Evolutionary conservation across 352 stramenopile species (phyloP), one percentile per base, ranked within the genome.

Genomic region (Phytophthora podocarpi): DNA sequence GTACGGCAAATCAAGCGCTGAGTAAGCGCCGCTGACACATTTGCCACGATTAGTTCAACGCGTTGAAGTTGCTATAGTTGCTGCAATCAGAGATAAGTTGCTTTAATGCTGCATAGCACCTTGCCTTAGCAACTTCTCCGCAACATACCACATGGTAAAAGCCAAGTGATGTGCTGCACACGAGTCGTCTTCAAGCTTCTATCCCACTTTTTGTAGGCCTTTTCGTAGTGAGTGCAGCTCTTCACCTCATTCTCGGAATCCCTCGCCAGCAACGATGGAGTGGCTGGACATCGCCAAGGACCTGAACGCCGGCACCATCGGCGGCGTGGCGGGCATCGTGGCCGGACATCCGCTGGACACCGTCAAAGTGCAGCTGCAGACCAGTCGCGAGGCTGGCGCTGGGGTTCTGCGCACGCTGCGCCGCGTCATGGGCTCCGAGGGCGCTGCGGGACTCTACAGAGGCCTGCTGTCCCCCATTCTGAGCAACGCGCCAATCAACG

Each of bases 351-450:
- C 87, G 21, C 74, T 96, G 23, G 87, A 96, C 72, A 96, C 87
- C 20, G 80, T 96, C 59, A 96, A 96, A 63, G 85, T 95, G 55
- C 84, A 87, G 35, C 61, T 95, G 40, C 87, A 96, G 71, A 96
- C 85, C 18, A 72, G 65, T 46, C 40, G 50, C 26, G 59, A 63
- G 23, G 31, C 55, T 8, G 27, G 60, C 30, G 55, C 54, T 26
- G 77, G 80, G 39, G 63, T 91, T 34, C 13, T 85, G 24, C 70
- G 66, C 45, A 84, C 78, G 32, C 30, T 91, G 34, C 73, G 70
- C 7, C 59, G 75, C 23, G 91, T 93, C 45, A 53, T 78, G 1
- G 35, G 50, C n/a, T 72, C 70, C 5, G 86, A 95, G 27, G 86
- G 86, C 1, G 68, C 79, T 10, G 69, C 71, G 6, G 86, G 82